Percentiles rank a stretch among this genome's conserved stretches.
phyloP scores from a whole-genome alignment of 2,329 filamentous ascomycete genomes.

The Aspergillus sclerotialis region DNA sequence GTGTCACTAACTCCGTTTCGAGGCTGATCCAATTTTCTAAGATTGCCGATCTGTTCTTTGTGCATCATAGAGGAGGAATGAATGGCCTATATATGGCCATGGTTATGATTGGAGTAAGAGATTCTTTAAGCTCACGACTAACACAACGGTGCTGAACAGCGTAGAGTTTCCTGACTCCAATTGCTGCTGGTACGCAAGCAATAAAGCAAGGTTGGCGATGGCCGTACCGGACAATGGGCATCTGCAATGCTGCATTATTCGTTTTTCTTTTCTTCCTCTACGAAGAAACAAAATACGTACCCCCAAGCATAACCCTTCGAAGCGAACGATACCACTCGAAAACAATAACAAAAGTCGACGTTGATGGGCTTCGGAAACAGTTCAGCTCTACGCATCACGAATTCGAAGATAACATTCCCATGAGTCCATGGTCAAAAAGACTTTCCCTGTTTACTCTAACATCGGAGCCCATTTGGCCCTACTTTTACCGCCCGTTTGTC shows the following conservation, averaged over 20 bases:
- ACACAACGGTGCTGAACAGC: not conserved
- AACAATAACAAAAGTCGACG: not conserved
- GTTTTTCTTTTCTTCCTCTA: slow-evolving; percentile 27
- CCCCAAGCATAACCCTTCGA: too few species aligned
- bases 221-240: slow-evolving; percentile 29
- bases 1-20: slow-evolving; percentile 13
- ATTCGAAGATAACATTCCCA: slow-evolving; percentile 19
- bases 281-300: slow-evolving; percentile 34
- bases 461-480: slow-evolving; percentile 20
- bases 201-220: slow-evolving; percentile 28
- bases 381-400: slow-evolving; percentile 11
- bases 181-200: slow-evolving; percentile 28
- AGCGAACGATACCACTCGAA: too few species aligned
- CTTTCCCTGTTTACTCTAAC: slow-evolving; percentile 19
- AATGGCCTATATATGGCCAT: slow-evolving; percentile 45
- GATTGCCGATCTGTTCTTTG: slow-evolving; percentile 44
- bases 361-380: slow-evolving; percentile 6
- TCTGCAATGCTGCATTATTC: slow-evolving; percentile 21
- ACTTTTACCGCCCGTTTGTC: slow-evolving; percentile 25
- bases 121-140: slow-evolving; percentile 14
- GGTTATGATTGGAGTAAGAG: slow-evolving; percentile 30
- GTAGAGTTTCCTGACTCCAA: slow-evolving; percentile 27
- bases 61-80: slow-evolving; percentile 45
- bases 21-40: slow-evolving; percentile 14
- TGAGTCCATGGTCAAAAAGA: slow-evolving; percentile 19